A percentile compares a stretch with the other conserved stretches of the same genome.
phyloP scores from a whole-genome alignment of 306 rosid species.

The Rubus idaeus region DNA sequence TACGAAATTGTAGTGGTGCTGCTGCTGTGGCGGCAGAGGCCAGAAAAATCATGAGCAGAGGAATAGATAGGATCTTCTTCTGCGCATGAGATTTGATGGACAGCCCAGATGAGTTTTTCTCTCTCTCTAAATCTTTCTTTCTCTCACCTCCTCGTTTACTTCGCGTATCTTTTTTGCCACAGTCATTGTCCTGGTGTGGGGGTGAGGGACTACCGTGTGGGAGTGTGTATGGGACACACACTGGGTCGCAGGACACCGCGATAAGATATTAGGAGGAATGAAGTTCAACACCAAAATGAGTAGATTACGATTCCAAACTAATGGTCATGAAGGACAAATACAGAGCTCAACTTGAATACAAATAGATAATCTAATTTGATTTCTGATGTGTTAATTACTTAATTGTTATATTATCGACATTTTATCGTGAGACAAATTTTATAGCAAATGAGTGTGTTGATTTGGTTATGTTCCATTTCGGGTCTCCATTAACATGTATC shows the following conservation, averaged over 20 bases:
- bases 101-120: constrained; percentile 8
- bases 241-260: not conserved
- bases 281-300: not conserved
- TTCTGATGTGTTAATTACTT: too few species aligned
- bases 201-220: not conserved
- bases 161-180: not conserved
- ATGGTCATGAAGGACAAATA: not conserved
- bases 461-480: too few species aligned
- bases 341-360: not conserved
- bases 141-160: constrained; percentile 31
- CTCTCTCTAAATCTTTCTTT: constrained; percentile 10
- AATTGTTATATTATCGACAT: too few species aligned
- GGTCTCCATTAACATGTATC: too few species aligned
- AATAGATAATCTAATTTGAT: too few species aligned
- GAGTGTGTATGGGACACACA: not conserved
- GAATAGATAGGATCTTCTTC: constrained; percentile 10
- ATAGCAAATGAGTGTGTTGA: too few species aligned
- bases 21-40: constrained; percentile 26
- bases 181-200: constrained; percentile 1
- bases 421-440: too few species aligned
- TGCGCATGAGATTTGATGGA: constrained; percentile 37
- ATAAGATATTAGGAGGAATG: not conserved
- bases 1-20: not conserved
- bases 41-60: constrained; percentile 49
- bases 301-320: not conserved